These are phyloP conservation scores for Lepiota subincarnata DNA, from an alignment of 768 basidiomycete genomes.

Conservation along the genomic window DNA sequence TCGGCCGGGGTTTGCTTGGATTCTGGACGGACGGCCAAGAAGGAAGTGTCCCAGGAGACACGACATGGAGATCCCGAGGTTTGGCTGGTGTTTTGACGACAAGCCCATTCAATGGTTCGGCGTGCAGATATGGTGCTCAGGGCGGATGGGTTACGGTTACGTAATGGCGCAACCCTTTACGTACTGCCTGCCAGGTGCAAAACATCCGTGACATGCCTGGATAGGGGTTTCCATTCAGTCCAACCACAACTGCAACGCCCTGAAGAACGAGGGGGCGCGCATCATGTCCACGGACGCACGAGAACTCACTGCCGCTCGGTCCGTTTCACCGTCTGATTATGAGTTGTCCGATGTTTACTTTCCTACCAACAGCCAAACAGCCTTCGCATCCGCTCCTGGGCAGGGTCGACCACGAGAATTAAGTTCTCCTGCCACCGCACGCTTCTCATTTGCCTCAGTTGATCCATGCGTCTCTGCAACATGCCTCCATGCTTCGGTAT, in stretches of 20 bases:
- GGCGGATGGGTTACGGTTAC: slow-evolving; percentile 11
- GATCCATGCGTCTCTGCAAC: slow-evolving; percentile 10
- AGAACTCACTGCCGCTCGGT: neutral
- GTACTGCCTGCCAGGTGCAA: slow-evolving; percentile 11
- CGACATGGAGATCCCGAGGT: neutral
- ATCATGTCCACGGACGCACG: slow-evolving; percentile 2
- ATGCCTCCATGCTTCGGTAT: slow-evolving; percentile 12
- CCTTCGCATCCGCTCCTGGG: neutral
- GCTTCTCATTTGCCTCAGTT: slow-evolving; percentile 10
- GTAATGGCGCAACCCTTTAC: slow-evolving; percentile 11
- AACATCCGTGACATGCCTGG: slow-evolving; percentile 9
- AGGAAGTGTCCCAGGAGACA: neutral
- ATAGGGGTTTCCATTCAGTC: slow-evolving; percentile 1
- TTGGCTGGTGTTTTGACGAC: slow-evolving; percentile 8
- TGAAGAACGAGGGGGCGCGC: slow-evolving; percentile 5
- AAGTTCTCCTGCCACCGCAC: neutral
- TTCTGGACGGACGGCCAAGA: neutral
- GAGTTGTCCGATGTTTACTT: neutral
- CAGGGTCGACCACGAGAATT: neutral
- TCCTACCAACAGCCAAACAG: neutral
- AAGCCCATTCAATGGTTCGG: neutral
- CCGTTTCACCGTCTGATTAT: neutral
- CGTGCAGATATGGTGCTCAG: slow-evolving; percentile 6
- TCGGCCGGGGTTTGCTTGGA: neutral
- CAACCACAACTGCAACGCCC: slow-evolving; percentile 3